Base-by-base conservation (phyloP, 768 basidiomycete genomes). In the Xerocomellus amylosporus region DNA sequence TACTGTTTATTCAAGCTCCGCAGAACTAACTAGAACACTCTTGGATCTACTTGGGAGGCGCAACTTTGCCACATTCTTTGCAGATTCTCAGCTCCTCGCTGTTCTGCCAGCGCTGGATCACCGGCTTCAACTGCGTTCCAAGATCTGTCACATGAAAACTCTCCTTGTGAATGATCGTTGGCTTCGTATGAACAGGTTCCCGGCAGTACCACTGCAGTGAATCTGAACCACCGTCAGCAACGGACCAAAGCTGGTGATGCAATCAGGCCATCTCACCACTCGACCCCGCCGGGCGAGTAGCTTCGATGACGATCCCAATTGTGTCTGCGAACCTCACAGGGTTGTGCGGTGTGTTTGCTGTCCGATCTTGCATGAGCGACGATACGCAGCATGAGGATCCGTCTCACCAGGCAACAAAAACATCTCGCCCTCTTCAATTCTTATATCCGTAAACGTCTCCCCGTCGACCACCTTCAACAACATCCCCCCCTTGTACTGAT, bases 321-420 rank as follows among this genome's bases (percentile, higher is more conserved):
- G 96, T 98, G 70, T 98, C 77, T 1, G 85, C 85, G 63, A 87
- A 96, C 19, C 96, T 83, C 28, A 95, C 88, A 7, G 96, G 96
- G 64, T 96, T 97, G 72, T 99, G 96, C 0, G 96, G 96, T 0
- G 92, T 97, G 68, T 98, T 97, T 1, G 86, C 96, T 96, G 59
- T 22, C 22, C 26, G 7, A 30, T 33, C n/a, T 34, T 12, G 8
- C 5, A 37, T 54, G 42, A 58, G 44, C 26, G 20, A 31, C 12
- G 55, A 39, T 40, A 19, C 48, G 26, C 38, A 8, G 8, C 9
- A 28, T 5, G 15, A 19, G 20, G 17, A 46, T 46, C 36, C 28
- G 13, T 66, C 79, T 49, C 58, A 92, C 96, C 90, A 46, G 96
- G 96, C 22, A 98, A 76, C 62, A 98, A 65, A 71, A 97, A 98